Evolutionary conservation across 2,329 filamentous ascomycete genomes (phyloP), one percentile per base, ranked within the genome.

Genomic region (Fusarium algeriense): DNA sequence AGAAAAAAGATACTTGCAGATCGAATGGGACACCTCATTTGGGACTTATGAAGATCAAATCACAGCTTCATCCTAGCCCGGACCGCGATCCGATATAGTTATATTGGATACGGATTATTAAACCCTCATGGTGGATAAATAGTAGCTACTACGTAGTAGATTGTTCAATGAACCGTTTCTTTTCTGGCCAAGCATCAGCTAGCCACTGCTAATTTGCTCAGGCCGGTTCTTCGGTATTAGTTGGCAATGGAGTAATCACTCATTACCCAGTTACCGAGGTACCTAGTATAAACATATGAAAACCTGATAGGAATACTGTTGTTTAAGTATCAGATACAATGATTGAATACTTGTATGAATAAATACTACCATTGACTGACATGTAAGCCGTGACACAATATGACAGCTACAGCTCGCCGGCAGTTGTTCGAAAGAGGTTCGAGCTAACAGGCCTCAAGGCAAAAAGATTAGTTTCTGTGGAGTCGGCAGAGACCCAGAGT

Each of bases 381-480:
- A 15, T 56, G 12, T 20, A 57, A 54, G 50, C 23, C 15, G 53
- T 59, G 60, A 70, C 34, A 43, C 61, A 73, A 58, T 49, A 57
- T 53, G 44, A 61, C 56, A 69, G 34, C 34, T 37, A 30, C 60
- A 62, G 52, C 41, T 54, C 19, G 35, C 43, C 69, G 69, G 69
- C 69, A 72, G 57, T 72, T 72, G 70, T 63, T 37, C 48, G 60
- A 66, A 56, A 73, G 69, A 72, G 69, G 69, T 65, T 67, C 70
- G 40, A 45, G 45, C 64, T 66, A 72, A 73, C 49, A 72, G 64
- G 57, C 64, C 73, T 69, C 63, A 59, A 72, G 54, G 71, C 56
- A 69, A 62, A 66, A 68, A 72, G 66, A 67, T 59, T 54, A 69
- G 64, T 64, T 48, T 57, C 49, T 69, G 73, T 75, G 73, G 73